phyloP scores from a whole-genome alignment of 306 rosid species.

The Corylus americana region DNA sequence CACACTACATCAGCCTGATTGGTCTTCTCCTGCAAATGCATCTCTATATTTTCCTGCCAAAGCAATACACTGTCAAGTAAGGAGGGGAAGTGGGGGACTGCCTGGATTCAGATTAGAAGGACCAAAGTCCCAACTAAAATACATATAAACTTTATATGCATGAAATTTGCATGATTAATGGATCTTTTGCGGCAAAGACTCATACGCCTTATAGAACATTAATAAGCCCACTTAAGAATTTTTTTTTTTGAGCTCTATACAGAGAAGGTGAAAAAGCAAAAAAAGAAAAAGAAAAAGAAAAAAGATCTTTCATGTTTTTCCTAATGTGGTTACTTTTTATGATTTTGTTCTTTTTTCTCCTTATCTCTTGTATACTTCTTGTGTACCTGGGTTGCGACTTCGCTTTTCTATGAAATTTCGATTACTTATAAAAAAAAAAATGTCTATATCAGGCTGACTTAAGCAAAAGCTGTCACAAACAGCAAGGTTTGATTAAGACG shows the following conservation, averaged over 20 bases:
- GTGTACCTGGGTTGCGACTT: too few species aligned
- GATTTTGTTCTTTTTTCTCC: too few species aligned
- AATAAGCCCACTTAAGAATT: not conserved
- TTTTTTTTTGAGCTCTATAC: not conserved
- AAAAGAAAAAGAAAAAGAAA: not conserved
- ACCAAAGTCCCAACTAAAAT: not conserved
- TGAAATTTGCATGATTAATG: not conserved
- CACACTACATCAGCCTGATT: slow-evolving; percentile 75
- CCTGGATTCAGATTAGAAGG: not conserved
- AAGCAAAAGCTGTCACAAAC: not conserved
- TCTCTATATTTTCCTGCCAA: slow-evolving; percentile 63
- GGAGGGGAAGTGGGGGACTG: not conserved
- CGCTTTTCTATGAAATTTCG: too few species aligned
- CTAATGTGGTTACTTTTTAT: too few species aligned
- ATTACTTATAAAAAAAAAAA: too few species aligned
- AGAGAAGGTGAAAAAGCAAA: too few species aligned
- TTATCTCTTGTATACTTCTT: too few species aligned
- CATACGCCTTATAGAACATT: not conserved
- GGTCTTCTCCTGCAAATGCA: slow-evolving; percentile 61
- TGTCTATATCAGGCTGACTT: not conserved
- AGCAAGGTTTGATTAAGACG: not conserved
- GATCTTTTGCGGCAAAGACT: not conserved
- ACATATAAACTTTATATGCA: too few species aligned
- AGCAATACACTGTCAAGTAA: slow-evolving; percentile 6
- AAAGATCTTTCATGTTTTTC: not conserved